phyloP scores from a whole-genome alignment of 1,139 yeast species.

The Hyphopichia burtonii region DNA sequence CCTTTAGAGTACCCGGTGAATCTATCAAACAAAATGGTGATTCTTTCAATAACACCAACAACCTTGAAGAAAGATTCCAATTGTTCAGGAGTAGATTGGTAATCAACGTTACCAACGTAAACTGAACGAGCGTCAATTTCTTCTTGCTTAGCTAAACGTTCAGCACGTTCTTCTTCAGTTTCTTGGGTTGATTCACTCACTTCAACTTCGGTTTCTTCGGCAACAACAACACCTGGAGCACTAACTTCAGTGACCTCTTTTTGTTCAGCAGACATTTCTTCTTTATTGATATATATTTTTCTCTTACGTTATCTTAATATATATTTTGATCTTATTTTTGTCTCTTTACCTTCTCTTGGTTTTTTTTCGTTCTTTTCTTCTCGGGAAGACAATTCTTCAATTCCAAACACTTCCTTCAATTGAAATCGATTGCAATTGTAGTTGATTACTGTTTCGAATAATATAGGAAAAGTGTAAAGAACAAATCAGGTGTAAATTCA shows the following conservation, averaged over 20 bases:
- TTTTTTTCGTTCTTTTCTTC: not conserved
- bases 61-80: constrained; percentile 36
- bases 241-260: not conserved
- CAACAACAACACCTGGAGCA: not conserved
- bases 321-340: not conserved
- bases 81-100: constrained; percentile 41
- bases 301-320: not conserved
- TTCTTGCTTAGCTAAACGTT: constrained; percentile 28
- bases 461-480: not conserved
- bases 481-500: not conserved
- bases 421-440: constrained; percentile 1
- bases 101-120: constrained; percentile 46
- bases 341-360: not conserved
- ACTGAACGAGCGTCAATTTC: constrained; percentile 39
- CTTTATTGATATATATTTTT: not conserved
- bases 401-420: not conserved
- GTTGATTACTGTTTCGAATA: not conserved
- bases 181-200: constrained; percentile 8
- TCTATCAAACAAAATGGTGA: constrained; percentile 41
- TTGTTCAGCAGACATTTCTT: constrained; percentile 1
- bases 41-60: constrained; percentile 36
- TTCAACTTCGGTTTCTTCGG: constrained; percentile 5
- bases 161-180: constrained; percentile 28
- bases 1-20: constrained; percentile 43
- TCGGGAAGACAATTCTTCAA: not conserved